Percentiles rank a stretch among this genome's conserved stretches.
phyloP scores from a whole-genome alignment of 2,329 filamentous ascomycete species.

The Talaromyces sp. region DNA sequence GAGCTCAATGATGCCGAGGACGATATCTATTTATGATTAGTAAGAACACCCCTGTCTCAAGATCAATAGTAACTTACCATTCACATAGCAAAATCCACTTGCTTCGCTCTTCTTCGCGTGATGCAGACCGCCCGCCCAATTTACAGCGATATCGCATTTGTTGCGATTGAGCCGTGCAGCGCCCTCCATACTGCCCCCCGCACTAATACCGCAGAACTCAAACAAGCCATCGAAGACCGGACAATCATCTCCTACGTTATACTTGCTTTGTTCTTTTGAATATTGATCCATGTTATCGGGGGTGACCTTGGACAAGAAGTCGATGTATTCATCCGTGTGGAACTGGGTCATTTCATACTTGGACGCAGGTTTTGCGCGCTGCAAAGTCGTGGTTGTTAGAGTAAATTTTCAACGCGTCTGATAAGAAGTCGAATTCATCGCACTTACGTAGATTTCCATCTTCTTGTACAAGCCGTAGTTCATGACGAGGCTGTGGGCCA shows the following conservation, averaged over 20 bases:
- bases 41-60: neutral
- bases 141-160: conserved; percentile 65
- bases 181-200: conserved; percentile 66
- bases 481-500: conserved; percentile 64
- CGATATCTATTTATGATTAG: conserved; percentile 50
- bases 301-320: conserved; percentile 78
- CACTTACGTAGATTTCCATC: conserved; percentile 64
- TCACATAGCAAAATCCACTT: conserved; percentile 97
- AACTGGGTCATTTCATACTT: conserved; percentile 71
- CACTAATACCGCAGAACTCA: conserved; percentile 67
- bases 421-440: neutral
- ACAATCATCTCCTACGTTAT: conserved; percentile 62
- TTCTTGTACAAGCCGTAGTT: conserved; percentile 70
- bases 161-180: conserved; percentile 63
- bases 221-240: conserved; percentile 68
- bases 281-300: conserved; percentile 98
- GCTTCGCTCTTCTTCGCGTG: conserved; percentile 95
- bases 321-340: conserved; percentile 69
- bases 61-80: conserved; percentile 47
- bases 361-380: conserved; percentile 75
- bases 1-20: conserved; percentile 62
- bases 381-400: conserved; percentile 19
- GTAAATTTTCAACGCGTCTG: neutral
- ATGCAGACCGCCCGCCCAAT: conserved; percentile 95
- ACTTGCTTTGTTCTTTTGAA: conserved; percentile 79